Evolutionary conservation across 768 basidiomycete genomes (phyloP).

Genomic region (Psilocybe subaeruginosa): DNA sequence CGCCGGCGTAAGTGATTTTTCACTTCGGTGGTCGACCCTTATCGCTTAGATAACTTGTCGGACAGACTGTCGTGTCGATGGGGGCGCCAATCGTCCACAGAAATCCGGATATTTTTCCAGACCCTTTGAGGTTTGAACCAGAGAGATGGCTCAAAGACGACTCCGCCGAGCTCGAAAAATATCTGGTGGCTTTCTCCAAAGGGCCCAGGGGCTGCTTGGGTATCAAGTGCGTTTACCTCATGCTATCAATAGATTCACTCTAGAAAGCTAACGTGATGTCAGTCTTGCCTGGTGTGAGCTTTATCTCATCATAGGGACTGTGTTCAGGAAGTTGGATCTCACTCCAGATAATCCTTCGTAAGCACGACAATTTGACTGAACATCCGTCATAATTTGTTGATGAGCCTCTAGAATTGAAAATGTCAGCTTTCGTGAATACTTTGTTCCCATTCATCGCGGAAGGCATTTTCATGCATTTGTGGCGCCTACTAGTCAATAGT

Average conservation of each 20-base stretch:
- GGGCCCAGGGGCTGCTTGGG: conserved; percentile 49
- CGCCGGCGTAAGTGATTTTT: conserved; percentile 32
- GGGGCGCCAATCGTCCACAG: conserved; percentile 40
- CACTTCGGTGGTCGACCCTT: too few species aligned
- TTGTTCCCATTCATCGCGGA: conserved; percentile 37
- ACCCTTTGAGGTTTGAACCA: conserved; percentile 40
- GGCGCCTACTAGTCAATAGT: conserved; percentile 7
- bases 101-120: conserved; percentile 41
- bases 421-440: conserved; percentile 37
- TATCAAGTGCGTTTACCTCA: conserved; percentile 37
- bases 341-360: conserved; percentile 35
- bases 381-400: conserved; percentile 2
- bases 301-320: conserved; percentile 40
- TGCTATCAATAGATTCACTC: background rate
- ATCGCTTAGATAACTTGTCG: background rate
- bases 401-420: conserved; percentile 27
- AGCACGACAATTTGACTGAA: conserved; percentile 4
- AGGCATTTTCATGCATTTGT: conserved; percentile 34
- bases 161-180: conserved; percentile 38
- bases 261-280: background rate
- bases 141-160: conserved; percentile 44
- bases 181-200: conserved; percentile 46
- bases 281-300: conserved; percentile 50
- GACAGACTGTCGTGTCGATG: conserved; percentile 44
- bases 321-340: conserved; percentile 42